Conservation (phyloP, 345 rosid genomes). For the Pugionium dolabratum region DNA sequence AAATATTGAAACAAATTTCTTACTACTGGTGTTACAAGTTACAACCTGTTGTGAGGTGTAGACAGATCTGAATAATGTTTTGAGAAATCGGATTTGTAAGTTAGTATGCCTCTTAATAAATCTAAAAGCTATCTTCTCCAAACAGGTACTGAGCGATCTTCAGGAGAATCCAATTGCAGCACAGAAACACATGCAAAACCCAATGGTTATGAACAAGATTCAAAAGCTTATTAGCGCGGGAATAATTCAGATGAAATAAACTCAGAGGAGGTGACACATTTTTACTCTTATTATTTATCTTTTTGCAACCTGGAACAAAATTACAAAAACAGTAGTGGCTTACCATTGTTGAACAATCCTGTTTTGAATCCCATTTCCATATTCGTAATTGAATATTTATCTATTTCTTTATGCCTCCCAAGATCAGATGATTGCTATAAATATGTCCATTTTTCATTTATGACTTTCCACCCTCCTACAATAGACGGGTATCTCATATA, state of each 20-base stretch:
- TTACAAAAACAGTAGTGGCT: not conserved
- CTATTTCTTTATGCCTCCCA: too few species aligned
- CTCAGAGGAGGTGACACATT: not conserved
- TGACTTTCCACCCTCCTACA: too few species aligned
- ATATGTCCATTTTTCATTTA: too few species aligned
- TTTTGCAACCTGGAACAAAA: slow-evolving; percentile 3
- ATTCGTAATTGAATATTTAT: too few species aligned
- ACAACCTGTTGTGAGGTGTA: not conserved
- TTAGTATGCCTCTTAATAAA: slow-evolving; percentile 11
- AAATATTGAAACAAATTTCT: not conserved
- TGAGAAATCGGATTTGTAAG: not conserved
- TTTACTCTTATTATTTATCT: not conserved
- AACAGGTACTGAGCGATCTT: slow-evolving; percentile 76
- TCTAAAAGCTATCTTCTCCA: not conserved
- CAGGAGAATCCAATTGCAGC: slow-evolving; percentile 89
- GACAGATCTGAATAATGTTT: slow-evolving; percentile 7
- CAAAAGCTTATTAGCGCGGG: slow-evolving; percentile 88
- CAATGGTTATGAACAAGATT: slow-evolving; percentile 86
- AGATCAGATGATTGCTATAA: too few species aligned
- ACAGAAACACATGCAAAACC: slow-evolving; percentile 82
- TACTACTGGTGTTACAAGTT: not conserved
- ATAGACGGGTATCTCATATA: too few species aligned
- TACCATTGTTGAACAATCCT: not conserved
- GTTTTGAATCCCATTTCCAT: not conserved
- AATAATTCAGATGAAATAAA: slow-evolving; percentile 72